Percentiles rank a stretch among this genome's conserved stretches.
Conservation (phyloP, 352 stramenopile species). For the Pythium volutum region DNA sequence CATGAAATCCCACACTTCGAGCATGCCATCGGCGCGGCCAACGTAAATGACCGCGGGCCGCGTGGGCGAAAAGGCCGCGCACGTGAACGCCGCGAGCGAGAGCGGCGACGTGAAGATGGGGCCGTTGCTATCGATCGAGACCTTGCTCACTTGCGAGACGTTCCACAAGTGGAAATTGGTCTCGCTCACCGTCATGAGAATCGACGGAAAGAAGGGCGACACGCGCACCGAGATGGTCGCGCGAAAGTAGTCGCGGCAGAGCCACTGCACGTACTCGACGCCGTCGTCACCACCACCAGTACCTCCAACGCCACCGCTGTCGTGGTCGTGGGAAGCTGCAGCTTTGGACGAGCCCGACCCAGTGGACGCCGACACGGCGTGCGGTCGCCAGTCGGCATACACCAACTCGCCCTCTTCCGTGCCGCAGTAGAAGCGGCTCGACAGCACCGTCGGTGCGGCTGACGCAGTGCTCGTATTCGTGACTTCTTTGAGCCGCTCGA, state of each 20-base stretch:
- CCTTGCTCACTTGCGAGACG: slow-evolving; percentile 44
- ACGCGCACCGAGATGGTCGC: slow-evolving; percentile 71
- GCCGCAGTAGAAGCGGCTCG: slow-evolving; percentile 76
- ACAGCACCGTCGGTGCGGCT: slow-evolving; percentile 23
- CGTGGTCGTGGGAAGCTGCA: slow-evolving; percentile 7
- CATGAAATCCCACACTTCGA: slow-evolving; percentile 94
- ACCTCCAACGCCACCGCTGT: slow-evolving; percentile 32
- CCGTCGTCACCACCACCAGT: slow-evolving; percentile 41
- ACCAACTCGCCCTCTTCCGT: slow-evolving; percentile 91
- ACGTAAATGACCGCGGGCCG: slow-evolving; percentile 87
- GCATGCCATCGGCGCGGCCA: slow-evolving; percentile 84
- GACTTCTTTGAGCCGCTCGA: slow-evolving; percentile 67
- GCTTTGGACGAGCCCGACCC: slow-evolving; percentile 13
- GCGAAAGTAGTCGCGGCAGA: slow-evolving; percentile 85
- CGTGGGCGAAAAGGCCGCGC: slow-evolving; percentile 87
- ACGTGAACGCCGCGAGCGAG: slow-evolving; percentile 74
- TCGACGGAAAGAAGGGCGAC: slow-evolving; percentile 90
- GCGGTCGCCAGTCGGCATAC: slow-evolving; percentile 85
- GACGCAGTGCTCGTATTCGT: neutral
- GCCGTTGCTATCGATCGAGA: slow-evolving; percentile 32
- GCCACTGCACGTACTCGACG: slow-evolving; percentile 91
- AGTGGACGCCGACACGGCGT: slow-evolving; percentile 31
- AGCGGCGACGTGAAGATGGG: slow-evolving; percentile 89
- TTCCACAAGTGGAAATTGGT: slow-evolving; percentile 93
- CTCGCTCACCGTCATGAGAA: slow-evolving; percentile 87